Evolutionary conservation across 1,139 yeast genomes (phyloP).

Genomic region (Diutina rugosa): DNA sequence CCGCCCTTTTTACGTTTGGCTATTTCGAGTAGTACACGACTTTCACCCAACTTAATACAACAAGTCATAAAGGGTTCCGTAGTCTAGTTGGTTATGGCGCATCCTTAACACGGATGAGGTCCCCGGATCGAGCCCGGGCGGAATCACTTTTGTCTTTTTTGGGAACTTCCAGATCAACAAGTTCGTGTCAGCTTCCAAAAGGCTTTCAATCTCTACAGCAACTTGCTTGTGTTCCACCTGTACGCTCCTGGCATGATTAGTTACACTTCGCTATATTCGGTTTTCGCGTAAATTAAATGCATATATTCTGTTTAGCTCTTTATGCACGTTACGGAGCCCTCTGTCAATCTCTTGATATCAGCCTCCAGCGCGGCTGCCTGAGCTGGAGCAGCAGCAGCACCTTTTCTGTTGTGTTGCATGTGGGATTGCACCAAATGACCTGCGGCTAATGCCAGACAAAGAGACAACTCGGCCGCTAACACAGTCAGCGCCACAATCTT

Average conservation of each 20-base stretch:
- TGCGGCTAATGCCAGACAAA: constrained; percentile 92
- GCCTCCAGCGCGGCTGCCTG: constrained; percentile 10
- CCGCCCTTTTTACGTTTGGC: too few relatives aligned
- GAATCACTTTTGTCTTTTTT: background rate
- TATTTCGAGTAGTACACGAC: too few relatives aligned
- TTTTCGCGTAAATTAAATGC: background rate
- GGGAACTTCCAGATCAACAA: background rate
- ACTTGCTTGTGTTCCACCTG: background rate
- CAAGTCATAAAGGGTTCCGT: background rate
- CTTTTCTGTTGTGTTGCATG: constrained; percentile 87
- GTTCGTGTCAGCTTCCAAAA: too few relatives aligned
- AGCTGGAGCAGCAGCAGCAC: constrained; percentile 27
- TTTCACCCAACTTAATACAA: background rate
- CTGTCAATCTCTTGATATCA: constrained; percentile 1
- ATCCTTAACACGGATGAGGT: background rate
- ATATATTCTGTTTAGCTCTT: background rate
- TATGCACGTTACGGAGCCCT: constrained; percentile 1
- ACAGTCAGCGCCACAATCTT: constrained; percentile 89
- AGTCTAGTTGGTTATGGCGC: background rate
- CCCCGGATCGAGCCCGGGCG: background rate
- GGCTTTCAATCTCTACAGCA: too few relatives aligned
- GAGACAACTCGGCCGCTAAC: constrained; percentile 89
- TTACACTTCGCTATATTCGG: too few relatives aligned
- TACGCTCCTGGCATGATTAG: too few relatives aligned
- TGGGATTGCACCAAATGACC: constrained; percentile 98